Evolutionary conservation across 1,284 basidiomycete genomes (phyloP), one percentile per base, ranked within the genome.

Genomic region (Irpex sp.): DNA sequence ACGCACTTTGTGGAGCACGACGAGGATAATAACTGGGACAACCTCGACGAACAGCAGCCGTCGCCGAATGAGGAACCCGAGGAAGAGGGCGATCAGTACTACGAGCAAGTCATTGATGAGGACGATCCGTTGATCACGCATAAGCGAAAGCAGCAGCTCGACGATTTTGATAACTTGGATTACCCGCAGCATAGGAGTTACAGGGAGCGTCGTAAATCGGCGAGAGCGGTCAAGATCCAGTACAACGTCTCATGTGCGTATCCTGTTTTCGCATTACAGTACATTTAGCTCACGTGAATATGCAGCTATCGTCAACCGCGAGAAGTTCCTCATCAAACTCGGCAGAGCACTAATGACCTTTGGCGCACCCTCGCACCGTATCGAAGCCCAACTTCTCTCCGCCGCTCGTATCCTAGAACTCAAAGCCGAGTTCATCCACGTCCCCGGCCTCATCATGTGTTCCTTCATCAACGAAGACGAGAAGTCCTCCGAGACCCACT

Each of bases 351-450:
- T 90, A n/a, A 87, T 90, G 82, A 79, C 78, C 2, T 89, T 86
- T 66, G 87, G 87, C n/a, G 85, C 88, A 17, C 88, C 88, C 0
- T 87, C 86, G 17, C 88, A 90, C 74, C 85, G 88, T 52, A 84
- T 90, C 68, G 88, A 89, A 71, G 82, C 85, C 0, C 88, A 89
- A 70, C 82, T 90, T 7, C 74, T 80, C 3, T 89, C 93, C 3
- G 91, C 92, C 5, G 90, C 93, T 1, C 82, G 87, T 19, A 92
- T 94, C 62, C 84, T 96, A 11, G 91, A 94, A 71, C 85, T 96
- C 54, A 86, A 93, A 71, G 91, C 90, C 40, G 89, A 91, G 71
- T 92, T 92, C 70, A 87, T 91, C 48, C 88, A 93, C 74, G 81
- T 93, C 13, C 92, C 93, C 5, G 86, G 84, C 9, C 86, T 93